A percentile compares a stretch with the other conserved stretches of the same genome.
Conservation (phyloP, 331 rosid species). For the Rhamnella rubrinervis region DNA sequence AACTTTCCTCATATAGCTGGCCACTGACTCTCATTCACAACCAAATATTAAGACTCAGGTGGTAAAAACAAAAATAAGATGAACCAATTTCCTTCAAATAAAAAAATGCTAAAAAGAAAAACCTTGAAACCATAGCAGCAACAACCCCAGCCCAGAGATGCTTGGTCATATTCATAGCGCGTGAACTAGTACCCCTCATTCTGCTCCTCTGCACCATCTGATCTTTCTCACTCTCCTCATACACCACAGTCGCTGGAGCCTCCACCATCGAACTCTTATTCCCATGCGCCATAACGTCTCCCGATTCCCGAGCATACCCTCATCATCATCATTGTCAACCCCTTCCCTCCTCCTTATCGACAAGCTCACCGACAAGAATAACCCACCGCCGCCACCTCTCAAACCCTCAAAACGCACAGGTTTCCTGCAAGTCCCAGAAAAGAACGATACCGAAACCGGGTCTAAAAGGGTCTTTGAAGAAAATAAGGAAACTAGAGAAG, state of each 20-base stretch:
- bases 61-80: background rate
- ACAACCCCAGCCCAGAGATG: conserved; percentile 56
- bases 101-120: background rate
- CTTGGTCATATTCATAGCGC: conserved; percentile 46
- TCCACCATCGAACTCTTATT: conserved; percentile 19
- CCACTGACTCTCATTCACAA: background rate
- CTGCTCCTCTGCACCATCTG: conserved; percentile 10
- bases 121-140: conserved; percentile 58
- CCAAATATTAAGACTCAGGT: background rate
- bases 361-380: conserved; percentile 65
- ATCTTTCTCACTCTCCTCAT: conserved; percentile 20
- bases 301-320: conserved; percentile 46
- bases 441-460: conserved; percentile 24
- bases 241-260: conserved; percentile 12
- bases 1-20: background rate
- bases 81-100: background rate
- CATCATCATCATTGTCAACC: conserved; percentile 35
- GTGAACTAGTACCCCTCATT: conserved; percentile 25
- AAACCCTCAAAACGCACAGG: conserved; percentile 19
- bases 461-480: conserved; percentile 27
- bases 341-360: conserved; percentile 50
- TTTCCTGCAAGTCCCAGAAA: conserved; percentile 22
- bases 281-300: conserved; percentile 40
- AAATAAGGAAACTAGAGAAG: conserved; percentile 41
- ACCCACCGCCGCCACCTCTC: conserved; percentile 23